phyloP scores from a whole-genome alignment of 805 yeast species.

The Saturnispora halmiae region DNA sequence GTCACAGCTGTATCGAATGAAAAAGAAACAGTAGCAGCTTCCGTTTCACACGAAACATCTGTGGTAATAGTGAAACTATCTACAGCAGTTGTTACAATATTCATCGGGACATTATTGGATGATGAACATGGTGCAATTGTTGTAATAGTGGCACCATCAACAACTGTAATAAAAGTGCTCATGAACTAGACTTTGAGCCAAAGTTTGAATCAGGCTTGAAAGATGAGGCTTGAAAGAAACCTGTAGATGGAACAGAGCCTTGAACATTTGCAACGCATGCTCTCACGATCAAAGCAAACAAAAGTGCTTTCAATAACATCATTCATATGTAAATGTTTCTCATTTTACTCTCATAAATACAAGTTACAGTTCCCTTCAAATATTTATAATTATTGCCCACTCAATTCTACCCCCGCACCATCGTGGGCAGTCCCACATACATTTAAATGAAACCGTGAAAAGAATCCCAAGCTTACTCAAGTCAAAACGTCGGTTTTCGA shows the following conservation, averaged over 20 bases:
- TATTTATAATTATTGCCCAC: too few relatives aligned
- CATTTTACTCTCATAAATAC: neutral
- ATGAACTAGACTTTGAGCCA: neutral
- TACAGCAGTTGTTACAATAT: constrained; percentile 8
- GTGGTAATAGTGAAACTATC: constrained; percentile 10
- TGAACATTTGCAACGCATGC: constrained; percentile 11
- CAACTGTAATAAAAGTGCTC: constrained; percentile 11
- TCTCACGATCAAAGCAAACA: constrained; percentile 7
- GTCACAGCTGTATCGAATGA: neutral
- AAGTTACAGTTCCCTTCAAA: too few relatives aligned
- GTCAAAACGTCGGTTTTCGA: too few relatives aligned
- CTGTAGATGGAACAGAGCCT: constrained; percentile 21
- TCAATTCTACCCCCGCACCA: too few relatives aligned
- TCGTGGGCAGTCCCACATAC: too few relatives aligned
- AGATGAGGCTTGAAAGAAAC: too few relatives aligned
- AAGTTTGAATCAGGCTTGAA: too few relatives aligned
- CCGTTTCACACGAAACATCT: constrained; percentile 8
- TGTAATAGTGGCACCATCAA: constrained; percentile 5
- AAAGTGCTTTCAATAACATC: constrained; percentile 5
- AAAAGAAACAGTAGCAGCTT: neutral
- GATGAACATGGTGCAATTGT: constrained; percentile 4
- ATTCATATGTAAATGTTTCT: neutral
- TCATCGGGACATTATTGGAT: neutral
- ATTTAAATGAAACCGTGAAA: too few relatives aligned
- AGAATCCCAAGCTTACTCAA: too few relatives aligned